phyloP scores from a whole-genome alignment of 2,329 filamentous ascomycete genomes.

The Alternaria sp. region DNA sequence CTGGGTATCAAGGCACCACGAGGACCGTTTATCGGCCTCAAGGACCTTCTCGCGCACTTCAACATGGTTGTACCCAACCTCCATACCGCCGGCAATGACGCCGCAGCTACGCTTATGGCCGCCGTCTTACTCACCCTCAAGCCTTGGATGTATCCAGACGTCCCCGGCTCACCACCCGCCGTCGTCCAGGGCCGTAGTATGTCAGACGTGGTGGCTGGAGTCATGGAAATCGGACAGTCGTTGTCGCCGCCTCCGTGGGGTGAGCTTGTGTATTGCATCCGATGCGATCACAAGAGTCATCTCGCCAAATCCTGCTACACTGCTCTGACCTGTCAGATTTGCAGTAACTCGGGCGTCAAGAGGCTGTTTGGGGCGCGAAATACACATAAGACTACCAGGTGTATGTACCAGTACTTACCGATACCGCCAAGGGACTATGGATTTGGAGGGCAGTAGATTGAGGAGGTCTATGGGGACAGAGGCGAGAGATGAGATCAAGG shows the following conservation, averaged over 20 bases:
- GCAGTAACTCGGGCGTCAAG: background rate
- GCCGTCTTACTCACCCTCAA: slow-evolving; percentile 16
- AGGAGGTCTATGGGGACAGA: background rate
- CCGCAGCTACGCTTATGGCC: slow-evolving; percentile 17
- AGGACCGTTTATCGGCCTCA: slow-evolving; percentile 15
- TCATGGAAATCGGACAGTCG: background rate
- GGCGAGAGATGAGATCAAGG: background rate
- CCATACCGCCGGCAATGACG: slow-evolving; percentile 24
- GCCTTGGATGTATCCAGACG: slow-evolving; percentile 5
- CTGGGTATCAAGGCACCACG: slow-evolving; percentile 3
- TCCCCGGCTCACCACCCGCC: background rate
- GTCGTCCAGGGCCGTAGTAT: background rate
- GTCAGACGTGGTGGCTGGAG: background rate
- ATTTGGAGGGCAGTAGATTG: background rate
- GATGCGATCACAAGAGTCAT: slow-evolving; percentile 17
- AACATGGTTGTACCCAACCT: slow-evolving; percentile 12
- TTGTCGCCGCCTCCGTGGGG: slow-evolving; percentile 12
- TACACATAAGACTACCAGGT: slow-evolving; percentile 10
- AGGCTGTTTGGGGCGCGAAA: background rate
- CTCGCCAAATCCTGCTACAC: slow-evolving; percentile 4
- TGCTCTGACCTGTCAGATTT: slow-evolving; percentile 4
- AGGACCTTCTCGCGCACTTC: slow-evolving; percentile 17
- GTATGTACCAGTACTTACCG: slow-evolving; percentile 2
- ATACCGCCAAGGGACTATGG: background rate
- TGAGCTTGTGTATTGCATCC: slow-evolving; percentile 1